Evolutionary conservation across 805 yeast genomes (phyloP), one percentile per base, ranked within the genome.

Genomic region (Candida verbasci): DNA sequence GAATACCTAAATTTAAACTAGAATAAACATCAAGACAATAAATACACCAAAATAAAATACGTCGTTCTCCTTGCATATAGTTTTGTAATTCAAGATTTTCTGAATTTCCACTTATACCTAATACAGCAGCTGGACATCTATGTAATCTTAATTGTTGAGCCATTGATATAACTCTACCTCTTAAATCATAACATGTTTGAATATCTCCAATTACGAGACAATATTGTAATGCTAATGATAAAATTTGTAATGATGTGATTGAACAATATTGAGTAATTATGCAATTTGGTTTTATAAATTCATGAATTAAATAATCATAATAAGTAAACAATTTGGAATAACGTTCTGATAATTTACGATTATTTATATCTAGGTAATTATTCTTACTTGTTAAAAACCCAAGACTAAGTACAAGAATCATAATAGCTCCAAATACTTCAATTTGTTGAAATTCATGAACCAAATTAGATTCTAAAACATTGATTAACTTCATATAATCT

Each of bases 111-210:
- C 75, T 74, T 2, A 82, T 70, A 1, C 91, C 91, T 34, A 82
- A 61, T 3, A 86, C 88, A 0, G 91, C 91, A 4, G 89, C 79
- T 8, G 95, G 95, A 56, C 95, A 83, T 47, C 94, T 70, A 54
- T 87, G 95, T 30, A 88, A 65, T 47, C 96, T 74, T 36, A 88
- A 62, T 48, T 87, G 93, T 49, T 86, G 94, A 4, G 89, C 81
- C 89, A 86, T 83, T 18, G 87, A 80, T 9, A 82, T 76, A 6
- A 82, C 80, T 46, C 79, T 69, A 29, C 91, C 89, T 41, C 95
- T 70, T 28, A 84, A 67, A 36, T 81, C 82, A 61, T 86, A 87
- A 42, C 87, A 71, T 1, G 86, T 79, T 7, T 79, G 70, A 29
- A 80, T 73, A 54, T 84, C 88, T 14, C 95, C 94, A 5, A 75